Evolutionary conservation across 768 basidiomycete genomes (phyloP), one percentile per base, ranked within the genome.

Genomic region (Leccinum fibrillosum): DNA sequence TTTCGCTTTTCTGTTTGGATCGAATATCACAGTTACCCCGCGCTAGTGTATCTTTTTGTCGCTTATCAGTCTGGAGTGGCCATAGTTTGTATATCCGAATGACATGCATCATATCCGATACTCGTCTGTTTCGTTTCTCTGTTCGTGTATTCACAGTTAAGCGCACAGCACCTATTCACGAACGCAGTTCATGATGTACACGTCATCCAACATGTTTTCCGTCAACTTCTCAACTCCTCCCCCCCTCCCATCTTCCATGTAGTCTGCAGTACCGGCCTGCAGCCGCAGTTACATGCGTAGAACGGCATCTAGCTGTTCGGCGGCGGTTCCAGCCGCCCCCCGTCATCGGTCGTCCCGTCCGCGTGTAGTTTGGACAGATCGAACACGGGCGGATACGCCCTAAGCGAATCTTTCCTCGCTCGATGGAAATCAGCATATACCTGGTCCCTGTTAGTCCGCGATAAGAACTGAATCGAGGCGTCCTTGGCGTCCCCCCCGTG

Each of bases 401-500:
- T 54, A 6, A 71, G 62, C 23, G 60, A 54, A 3, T 34, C 37
- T 53, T 55, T 67, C 0, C 70, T 58, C 2, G 53, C 39, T 0
- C 0, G 11, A 2, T 25, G 30, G 1, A 77, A 75, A 30, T 76
- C 64, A 5, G 63, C 50, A 19, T 69, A 72, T 0, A 75, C 78
- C 32, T 72, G 73, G 11, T 70, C 69, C 6, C 64, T 62, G n/a
- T 76, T 67, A 0, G 76, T 73, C 26, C 74, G 64, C 1, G 77
- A 69, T 10, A 80, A 66, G 4, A 80, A 63, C 55, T 79, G 78
- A 54, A 80, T 75, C 49, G 74, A 75, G 7, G 79, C 75, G 2
- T 63, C 62, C 1, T 63, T 66, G 4, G 56, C 63, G 44, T 70
- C 62, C 4, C 57, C 21, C 1, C 45, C 62, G 23, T 64, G 49